These are phyloP conservation scores for Canavalia gladiata DNA, from an alignment of 306 rosid genomes.

Conservation along the genomic window DNA sequence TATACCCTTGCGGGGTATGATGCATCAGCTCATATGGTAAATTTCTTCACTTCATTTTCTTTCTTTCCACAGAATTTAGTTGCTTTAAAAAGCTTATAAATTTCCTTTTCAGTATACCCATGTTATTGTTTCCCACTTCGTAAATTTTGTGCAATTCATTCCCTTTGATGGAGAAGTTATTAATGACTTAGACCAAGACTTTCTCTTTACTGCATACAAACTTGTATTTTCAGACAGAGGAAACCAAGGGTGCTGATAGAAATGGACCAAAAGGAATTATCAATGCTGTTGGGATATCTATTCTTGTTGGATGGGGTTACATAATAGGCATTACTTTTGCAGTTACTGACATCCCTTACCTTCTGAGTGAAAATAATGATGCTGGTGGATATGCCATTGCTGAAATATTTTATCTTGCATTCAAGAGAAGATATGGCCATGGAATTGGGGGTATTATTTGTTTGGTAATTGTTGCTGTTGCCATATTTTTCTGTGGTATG, in stretches of 20 bases:
- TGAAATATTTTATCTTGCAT: conserved; percentile 79
- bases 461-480: conserved; percentile 79
- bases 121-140: not conserved
- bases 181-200: conserved; percentile 38
- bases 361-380: conserved; percentile 79
- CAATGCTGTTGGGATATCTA: conserved; percentile 83
- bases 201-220: conserved; percentile 16
- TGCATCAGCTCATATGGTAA: conserved; percentile 96
- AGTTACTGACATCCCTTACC: conserved; percentile 74
- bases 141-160: conserved; percentile 8
- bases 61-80: too few species aligned
- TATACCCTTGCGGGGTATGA: conserved; percentile 89
- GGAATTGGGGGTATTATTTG: conserved; percentile 94
- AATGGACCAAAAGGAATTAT: conserved; percentile 96
- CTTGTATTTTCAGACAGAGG: conserved; percentile 80
- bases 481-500: conserved; percentile 94
- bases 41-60: conserved; percentile 1
- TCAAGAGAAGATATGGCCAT: conserved; percentile 82
- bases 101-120: not conserved
- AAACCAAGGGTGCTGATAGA: conserved; percentile 83
- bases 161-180: not conserved
- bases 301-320: conserved; percentile 85
- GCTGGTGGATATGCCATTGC: conserved; percentile 99
- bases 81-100: too few species aligned
- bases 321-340: conserved; percentile 88